These are phyloP conservation scores for Arthrobotrys sinensis DNA, from an alignment of 2,329 filamentous ascomycete genomes.

Conservation along the genomic window DNA sequence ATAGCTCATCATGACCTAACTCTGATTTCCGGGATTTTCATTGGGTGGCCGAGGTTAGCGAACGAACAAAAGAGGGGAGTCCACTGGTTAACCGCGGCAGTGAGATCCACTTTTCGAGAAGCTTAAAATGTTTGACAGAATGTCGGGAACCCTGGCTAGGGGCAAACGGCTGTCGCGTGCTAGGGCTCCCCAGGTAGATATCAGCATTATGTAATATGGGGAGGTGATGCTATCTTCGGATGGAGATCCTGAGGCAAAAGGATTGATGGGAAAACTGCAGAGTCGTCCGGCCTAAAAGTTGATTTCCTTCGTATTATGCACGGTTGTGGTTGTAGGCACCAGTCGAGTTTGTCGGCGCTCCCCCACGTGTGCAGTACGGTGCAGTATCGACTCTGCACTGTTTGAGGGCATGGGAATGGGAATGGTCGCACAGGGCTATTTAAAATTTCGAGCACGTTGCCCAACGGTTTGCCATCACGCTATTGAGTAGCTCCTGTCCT, in stretches of 20 bases:
- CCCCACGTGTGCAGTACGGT: constrained; percentile 48
- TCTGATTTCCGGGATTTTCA: too few relatives aligned
- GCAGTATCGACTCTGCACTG: too few relatives aligned
- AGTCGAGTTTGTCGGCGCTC: constrained; percentile 37
- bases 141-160: constrained; percentile 17
- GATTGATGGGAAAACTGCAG: constrained; percentile 47
- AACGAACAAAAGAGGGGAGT: too few relatives aligned
- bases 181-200: constrained; percentile 1
- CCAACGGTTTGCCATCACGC: too few relatives aligned
- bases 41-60: too few relatives aligned
- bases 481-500: too few relatives aligned
- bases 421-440: too few relatives aligned
- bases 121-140: constrained; percentile 58
- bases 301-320: constrained; percentile 29
- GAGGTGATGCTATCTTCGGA: constrained; percentile 9
- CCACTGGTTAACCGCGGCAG: constrained; percentile 44
- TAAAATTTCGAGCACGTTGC: too few relatives aligned
- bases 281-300: constrained; percentile 20
- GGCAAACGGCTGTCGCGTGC: constrained; percentile 39
- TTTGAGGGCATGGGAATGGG: too few relatives aligned
- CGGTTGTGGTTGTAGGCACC: constrained; percentile 40
- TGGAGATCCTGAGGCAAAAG: constrained; percentile 24
- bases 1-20: too few relatives aligned
- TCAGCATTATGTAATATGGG: constrained; percentile 13
- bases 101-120: constrained; percentile 49